Conservation (phyloP, 2,329 filamentous ascomycete species). For the Tolypocladium cylindrosporum region DNA sequence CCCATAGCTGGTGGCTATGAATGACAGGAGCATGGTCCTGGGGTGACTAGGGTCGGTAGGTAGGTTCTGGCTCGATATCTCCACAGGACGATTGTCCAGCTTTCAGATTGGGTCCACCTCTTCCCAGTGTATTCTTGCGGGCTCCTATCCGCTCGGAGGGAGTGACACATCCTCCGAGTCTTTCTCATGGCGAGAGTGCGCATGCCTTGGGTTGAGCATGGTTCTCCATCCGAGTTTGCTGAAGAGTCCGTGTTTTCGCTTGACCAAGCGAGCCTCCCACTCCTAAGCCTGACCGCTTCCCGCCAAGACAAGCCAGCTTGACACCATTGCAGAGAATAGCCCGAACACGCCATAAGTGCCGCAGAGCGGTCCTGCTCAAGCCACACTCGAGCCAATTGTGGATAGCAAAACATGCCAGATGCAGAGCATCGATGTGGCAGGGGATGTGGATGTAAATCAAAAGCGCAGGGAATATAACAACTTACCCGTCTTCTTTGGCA, state of each 20-base stretch:
- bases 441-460: background rate
- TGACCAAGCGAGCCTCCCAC: slow-evolving; percentile 11
- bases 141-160: background rate
- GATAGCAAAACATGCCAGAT: background rate
- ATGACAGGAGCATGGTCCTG: slow-evolving; percentile 24
- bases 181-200: background rate
- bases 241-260: slow-evolving; percentile 9
- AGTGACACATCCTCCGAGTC: background rate
- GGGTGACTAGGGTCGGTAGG: slow-evolving; percentile 19
- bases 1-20: slow-evolving; percentile 37
- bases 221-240: slow-evolving; percentile 7
- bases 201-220: slow-evolving; percentile 2
- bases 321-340: background rate
- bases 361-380: background rate
- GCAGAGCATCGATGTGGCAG: background rate
- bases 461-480: slow-evolving; percentile 6
- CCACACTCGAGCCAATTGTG: background rate
- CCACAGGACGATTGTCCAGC: slow-evolving; percentile 13
- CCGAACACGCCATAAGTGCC: background rate
- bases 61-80: slow-evolving; percentile 17
- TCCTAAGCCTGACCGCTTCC: slow-evolving; percentile 15
- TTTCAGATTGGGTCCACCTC: slow-evolving; percentile 3
- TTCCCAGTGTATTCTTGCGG: background rate
- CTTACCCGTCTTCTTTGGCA: slow-evolving; percentile 45
- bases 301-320: slow-evolving; percentile 10